phyloP scores from a whole-genome alignment of 768 basidiomycete species.

The Psilocybe cubensis region DNA sequence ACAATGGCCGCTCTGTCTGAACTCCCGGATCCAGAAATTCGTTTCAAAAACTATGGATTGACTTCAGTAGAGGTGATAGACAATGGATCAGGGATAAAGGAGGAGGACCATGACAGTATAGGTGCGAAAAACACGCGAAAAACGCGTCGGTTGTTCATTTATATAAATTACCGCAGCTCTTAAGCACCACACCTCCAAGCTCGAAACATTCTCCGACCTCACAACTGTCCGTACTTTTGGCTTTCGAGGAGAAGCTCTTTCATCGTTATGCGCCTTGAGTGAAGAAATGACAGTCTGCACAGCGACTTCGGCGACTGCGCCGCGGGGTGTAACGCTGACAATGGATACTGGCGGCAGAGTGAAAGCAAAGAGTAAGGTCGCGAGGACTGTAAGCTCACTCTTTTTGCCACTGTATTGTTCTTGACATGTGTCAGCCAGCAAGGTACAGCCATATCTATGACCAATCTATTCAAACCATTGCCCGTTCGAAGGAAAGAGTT shows the following conservation, averaged over 20 bases:
- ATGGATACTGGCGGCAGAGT: slow-evolving; percentile 70
- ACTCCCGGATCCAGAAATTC: slow-evolving; percentile 63
- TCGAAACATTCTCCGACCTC: slow-evolving; percentile 76
- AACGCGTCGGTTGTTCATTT: background rate
- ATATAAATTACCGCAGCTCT: slow-evolving; percentile 57
- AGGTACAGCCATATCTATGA: slow-evolving; percentile 82
- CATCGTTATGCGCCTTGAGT: slow-evolving; percentile 87
- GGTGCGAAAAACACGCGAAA: slow-evolving; percentile 49
- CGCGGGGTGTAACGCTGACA: slow-evolving; percentile 80
- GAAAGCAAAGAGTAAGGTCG: slow-evolving; percentile 60
- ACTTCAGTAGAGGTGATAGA: slow-evolving; percentile 87
- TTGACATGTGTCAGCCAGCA: slow-evolving; percentile 55
- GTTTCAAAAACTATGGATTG: slow-evolving; percentile 87
- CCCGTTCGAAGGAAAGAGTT: slow-evolving; percentile 94
- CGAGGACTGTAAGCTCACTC: slow-evolving; percentile 64
- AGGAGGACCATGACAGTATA: slow-evolving; percentile 75
- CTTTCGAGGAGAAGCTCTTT: slow-evolving; percentile 95
- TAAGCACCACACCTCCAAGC: slow-evolving; percentile 94
- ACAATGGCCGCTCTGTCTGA: background rate
- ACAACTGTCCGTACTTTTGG: slow-evolving; percentile 81
- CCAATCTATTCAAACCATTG: slow-evolving; percentile 75
- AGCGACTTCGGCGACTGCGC: slow-evolving; percentile 68
- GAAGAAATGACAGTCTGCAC: slow-evolving; percentile 75
- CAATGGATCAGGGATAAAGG: slow-evolving; percentile 86
- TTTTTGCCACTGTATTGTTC: background rate